phyloP scores from a whole-genome alignment of 2,329 filamentous ascomycete genomes.

The Aureobasidium sp. region DNA sequence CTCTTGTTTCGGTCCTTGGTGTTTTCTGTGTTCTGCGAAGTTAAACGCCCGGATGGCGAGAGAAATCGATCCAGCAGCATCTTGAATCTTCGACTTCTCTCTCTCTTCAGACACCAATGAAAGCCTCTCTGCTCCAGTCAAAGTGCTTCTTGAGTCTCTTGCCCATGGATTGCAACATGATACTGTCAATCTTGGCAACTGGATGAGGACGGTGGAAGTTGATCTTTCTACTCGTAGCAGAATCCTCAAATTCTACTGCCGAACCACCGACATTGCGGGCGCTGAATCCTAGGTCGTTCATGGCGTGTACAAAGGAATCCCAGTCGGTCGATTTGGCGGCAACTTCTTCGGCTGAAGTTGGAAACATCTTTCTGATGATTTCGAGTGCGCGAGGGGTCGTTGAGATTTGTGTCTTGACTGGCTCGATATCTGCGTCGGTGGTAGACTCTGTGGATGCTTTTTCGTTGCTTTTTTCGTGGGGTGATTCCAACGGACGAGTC shows the following conservation, averaged over 20 bases:
- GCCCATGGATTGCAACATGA: slow-evolving; percentile 13
- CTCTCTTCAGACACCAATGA: background rate
- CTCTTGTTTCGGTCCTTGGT: background rate
- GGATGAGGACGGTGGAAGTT: slow-evolving; percentile 17
- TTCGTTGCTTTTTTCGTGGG: no score
- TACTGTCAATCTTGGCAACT: slow-evolving; percentile 11
- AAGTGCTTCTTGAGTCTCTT: background rate
- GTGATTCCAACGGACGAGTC: background rate
- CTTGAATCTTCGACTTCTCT: background rate
- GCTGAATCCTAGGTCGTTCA: background rate
- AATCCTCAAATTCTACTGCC: background rate
- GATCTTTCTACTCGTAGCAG: background rate
- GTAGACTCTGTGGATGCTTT: background rate
- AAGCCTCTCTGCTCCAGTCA: background rate
- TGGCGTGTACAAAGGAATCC: background rate
- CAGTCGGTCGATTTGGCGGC: background rate
- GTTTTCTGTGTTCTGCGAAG: background rate
- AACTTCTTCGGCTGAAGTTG: background rate
- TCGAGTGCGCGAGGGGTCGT: background rate
- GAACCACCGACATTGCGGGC: background rate
- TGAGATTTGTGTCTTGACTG: background rate
- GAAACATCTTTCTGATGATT: background rate
- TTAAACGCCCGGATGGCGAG: no score
- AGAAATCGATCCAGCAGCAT: no score
- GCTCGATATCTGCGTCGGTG: background rate